Percentiles rank a stretch among this genome's conserved stretches.
Conservation (phyloP, 352 stramenopile genomes). For the Ophiocytium majus region DNA sequence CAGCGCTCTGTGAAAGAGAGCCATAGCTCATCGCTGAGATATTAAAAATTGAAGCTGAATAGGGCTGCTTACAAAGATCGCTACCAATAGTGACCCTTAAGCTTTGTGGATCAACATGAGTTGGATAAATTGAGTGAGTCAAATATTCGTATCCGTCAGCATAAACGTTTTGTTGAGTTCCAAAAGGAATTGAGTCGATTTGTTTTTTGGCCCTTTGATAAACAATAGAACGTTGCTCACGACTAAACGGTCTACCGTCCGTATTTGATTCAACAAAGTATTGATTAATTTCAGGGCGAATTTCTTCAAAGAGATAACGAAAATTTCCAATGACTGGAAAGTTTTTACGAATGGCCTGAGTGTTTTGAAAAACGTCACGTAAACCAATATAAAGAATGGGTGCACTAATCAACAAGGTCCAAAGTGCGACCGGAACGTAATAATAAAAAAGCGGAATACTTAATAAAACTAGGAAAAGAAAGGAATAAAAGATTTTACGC, state of each 20-base stretch:
- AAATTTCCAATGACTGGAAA: conserved; percentile 27
- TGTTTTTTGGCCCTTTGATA: conserved; percentile 27
- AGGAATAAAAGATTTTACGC: no score
- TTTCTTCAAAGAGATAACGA: conserved; percentile 28
- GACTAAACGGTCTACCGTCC: conserved; percentile 33
- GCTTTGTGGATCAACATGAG: neutral
- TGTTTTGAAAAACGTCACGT: conserved; percentile 1
- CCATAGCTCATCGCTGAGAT: conserved; percentile 44
- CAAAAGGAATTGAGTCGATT: conserved; percentile 28
- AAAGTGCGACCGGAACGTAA: no score
- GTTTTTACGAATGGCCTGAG: neutral
- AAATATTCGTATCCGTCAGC: conserved; percentile 15
- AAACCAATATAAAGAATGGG: conserved; percentile 12
- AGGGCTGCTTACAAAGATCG: conserved; percentile 24
- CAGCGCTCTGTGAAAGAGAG: conserved; percentile 28
- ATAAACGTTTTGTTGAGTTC: conserved; percentile 36
- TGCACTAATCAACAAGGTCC: no score
- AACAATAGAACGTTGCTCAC: neutral
- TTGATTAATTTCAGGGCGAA: conserved; percentile 32
- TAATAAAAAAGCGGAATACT: no score
- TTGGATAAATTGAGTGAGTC: conserved; percentile 26
- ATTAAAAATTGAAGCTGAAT: conserved; percentile 34
- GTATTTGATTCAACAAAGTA: conserved; percentile 39
- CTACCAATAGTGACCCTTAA: neutral
- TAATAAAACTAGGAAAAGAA: no score